phyloP scores from a whole-genome alignment of 129 eudicot genomes.

The Tanacetum coccineum region DNA sequence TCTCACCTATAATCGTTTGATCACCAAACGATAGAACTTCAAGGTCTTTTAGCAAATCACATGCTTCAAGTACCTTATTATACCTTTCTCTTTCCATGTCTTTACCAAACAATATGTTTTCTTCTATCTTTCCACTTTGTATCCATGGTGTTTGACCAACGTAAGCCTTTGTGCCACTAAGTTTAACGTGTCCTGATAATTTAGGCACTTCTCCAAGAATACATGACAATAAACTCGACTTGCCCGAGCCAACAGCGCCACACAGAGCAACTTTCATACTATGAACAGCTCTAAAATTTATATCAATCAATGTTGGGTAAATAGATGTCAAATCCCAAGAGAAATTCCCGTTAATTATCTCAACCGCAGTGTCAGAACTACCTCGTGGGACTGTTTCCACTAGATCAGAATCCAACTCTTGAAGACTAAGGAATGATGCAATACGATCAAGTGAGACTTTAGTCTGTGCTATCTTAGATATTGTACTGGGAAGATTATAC shows the following conservation, averaged over 20 bases:
- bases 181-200: conserved; percentile 52
- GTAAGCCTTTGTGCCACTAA: conserved; percentile 73
- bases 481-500: conserved; percentile 55
- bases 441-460: conserved; percentile 90
- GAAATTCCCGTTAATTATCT: conserved; percentile 64
- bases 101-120: conserved; percentile 76
- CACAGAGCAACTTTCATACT: conserved; percentile 83
- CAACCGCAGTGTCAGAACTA: conserved; percentile 40
- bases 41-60: conserved; percentile 73
- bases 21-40: conserved; percentile 78
- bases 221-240: conserved; percentile 78
- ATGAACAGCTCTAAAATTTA: conserved; percentile 42
- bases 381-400: conserved; percentile 51
- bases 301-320: conserved; percentile 51
- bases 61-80: conserved; percentile 72
- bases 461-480: conserved; percentile 70
- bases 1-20: conserved; percentile 86
- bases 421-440: conserved; percentile 61
- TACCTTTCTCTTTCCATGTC: conserved; percentile 59
- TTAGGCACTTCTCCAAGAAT: conserved; percentile 76
- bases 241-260: conserved; percentile 88
- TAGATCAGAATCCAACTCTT: conserved; percentile 51
- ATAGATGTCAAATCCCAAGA: conserved; percentile 50
- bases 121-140: conserved; percentile 85
- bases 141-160: conserved; percentile 94